These are phyloP conservation scores for Cladosporium sp. DNA, from an alignment of 2,329 filamentous ascomycete genomes.

Conservation along the genomic window DNA sequence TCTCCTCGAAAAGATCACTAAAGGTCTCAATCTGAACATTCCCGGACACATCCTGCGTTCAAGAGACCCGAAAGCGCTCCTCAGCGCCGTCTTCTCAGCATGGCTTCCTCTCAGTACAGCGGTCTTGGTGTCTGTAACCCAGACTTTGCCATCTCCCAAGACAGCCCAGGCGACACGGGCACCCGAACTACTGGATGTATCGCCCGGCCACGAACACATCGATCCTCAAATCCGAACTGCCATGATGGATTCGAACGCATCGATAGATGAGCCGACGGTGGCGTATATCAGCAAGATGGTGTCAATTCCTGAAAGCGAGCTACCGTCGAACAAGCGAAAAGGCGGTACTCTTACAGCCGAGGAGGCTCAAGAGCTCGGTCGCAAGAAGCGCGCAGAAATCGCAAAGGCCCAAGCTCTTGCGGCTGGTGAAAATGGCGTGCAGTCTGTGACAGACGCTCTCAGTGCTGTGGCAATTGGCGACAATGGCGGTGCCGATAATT, in stretches of 20 bases:
- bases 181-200: conserved; percentile 74
- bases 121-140: conserved; percentile 87
- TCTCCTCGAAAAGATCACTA: conserved; percentile 91
- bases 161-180: conserved; percentile 78
- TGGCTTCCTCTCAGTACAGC: conserved; percentile 95
- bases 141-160: conserved; percentile 83
- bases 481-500: conserved; percentile 46
- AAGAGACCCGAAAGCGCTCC: conserved; percentile 76
- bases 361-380: conserved; percentile 83
- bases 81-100: conserved; percentile 81
- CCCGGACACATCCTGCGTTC: conserved; percentile 82
- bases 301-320: conserved; percentile 86
- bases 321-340: conserved; percentile 80
- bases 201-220: conserved; percentile 74
- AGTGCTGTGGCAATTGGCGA: conserved; percentile 63
- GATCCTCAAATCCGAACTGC: conserved; percentile 71
- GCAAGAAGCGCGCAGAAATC: conserved; percentile 86
- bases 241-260: conserved; percentile 76
- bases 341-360: conserved; percentile 76
- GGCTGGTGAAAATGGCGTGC: conserved; percentile 50
- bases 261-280: conserved; percentile 73
- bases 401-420: conserved; percentile 71
- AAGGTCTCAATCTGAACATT: conserved; percentile 81
- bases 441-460: conserved; percentile 63
- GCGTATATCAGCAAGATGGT: conserved; percentile 99